These are phyloP conservation scores for Otatea glauca DNA, from an alignment of 176 grass and related monocot genomes.

Conservation along the genomic window DNA sequence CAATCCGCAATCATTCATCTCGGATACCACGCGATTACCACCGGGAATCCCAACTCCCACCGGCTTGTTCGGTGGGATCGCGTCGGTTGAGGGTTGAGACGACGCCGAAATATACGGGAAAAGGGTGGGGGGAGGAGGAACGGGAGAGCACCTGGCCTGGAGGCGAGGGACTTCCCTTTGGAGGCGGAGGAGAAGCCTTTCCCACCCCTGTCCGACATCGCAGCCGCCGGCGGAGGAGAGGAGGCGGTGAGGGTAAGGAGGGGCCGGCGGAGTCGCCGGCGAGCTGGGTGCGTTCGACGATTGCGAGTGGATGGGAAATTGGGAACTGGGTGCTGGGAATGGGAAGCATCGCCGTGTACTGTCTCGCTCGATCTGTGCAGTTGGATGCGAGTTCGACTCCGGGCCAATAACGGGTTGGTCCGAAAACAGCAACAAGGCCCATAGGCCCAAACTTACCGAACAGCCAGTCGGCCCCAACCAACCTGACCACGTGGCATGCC, in stretches of 20 bases:
- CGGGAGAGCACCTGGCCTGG: background rate
- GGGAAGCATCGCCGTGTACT: background rate
- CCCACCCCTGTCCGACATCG: constrained; percentile 12
- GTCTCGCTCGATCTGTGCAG: background rate
- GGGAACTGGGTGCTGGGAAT: background rate
- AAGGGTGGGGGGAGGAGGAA: background rate
- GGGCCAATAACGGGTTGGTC: too few relatives aligned
- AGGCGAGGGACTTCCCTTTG: constrained; percentile 17
- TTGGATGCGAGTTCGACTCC: background rate
- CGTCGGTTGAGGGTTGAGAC: background rate
- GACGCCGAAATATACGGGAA: background rate
- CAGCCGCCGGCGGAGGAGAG: background rate
- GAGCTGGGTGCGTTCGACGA: background rate
- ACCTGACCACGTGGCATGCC: too few relatives aligned
- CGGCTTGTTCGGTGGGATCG: background rate
- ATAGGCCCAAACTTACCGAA: too few relatives aligned
- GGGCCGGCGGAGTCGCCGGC: background rate
- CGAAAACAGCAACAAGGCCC: too few relatives aligned
- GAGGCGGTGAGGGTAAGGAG: background rate
- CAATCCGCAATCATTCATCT: background rate
- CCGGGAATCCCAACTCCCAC: background rate
- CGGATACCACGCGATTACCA: background rate
- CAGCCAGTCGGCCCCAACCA: too few relatives aligned
- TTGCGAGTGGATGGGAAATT: background rate
- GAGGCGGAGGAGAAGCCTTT: constrained; percentile 6